Evolutionary conservation across 768 basidiomycete species (phyloP), one percentile per base, ranked within the genome.

Genomic region (Coprinopsis cinerea): DNA sequence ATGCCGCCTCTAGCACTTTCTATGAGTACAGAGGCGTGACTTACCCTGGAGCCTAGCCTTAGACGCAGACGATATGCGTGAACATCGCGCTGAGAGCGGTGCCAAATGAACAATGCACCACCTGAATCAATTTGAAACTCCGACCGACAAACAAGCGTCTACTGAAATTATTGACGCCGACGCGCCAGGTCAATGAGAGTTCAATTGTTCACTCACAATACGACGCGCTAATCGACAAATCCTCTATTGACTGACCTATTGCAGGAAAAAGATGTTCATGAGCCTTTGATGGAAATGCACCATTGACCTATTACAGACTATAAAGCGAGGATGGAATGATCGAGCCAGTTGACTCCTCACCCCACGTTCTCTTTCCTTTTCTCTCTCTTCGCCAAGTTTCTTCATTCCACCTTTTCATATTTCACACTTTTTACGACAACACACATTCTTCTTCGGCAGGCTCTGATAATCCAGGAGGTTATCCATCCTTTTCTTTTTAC

Each of bases 391-490:
- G 23, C 14, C 20, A 27, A 10, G 20, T 27, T 28, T 43, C 36
- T 39, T 39, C 28, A 45, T 45, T 28, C 27, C 6, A 45, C 28
- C 25, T 17, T 32, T 28, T 11, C 20, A 11, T 32, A 11, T 40
- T 11, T 40, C 18, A 40, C 37, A 40, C 37, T 18, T 20, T 40
- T 20, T 20, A 40, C 37, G n/a, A n/a, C n/a, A n/a, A n/a, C n/a
- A n/a, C n/a, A n/a, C n/a, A n/a, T 39, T 39, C 6, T 39, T 39
- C 18, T 18, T 39, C 17, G 9, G 10, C 17, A 9, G 17, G 24
- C 20, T 18, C 32, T 7, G 44, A 45, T 45, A 45, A 28, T 32
- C 44, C 44, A n/a, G 44, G 44, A 4, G 44, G 44, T 45, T 45
- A 32, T 45, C 44, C 9, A 4, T 40, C n/a, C n/a, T n/a, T n/a